Base-by-base conservation (phyloP, 441 rosid genomes). In the Biscutella laevigata region DNA sequence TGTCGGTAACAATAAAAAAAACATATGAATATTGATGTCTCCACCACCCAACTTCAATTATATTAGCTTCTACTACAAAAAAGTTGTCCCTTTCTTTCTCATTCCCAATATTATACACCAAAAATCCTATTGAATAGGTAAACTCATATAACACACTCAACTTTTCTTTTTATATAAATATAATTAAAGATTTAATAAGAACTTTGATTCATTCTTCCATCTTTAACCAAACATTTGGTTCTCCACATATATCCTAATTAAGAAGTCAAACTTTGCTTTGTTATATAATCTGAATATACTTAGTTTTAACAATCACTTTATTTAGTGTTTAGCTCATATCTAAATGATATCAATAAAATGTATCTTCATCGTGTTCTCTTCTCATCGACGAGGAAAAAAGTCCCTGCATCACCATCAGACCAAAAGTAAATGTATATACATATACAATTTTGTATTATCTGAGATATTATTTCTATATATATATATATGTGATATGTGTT, bases 1-100 rank as follows among this genome's bases (percentile, higher is more conserved):
- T 35, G 68, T 64, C 68, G 62, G 68, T 64, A 39, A 51, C 68
- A 56, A 64, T 64, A n/a, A n/a, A n/a, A 48, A 63, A 63, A 55
- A 25, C 43, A 30, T 51, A 60, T 40, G 65, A 50, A 40, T 41
- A 15, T 16, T 24, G 1, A 39, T 4, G 68, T 21, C 58, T 21
- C 41, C 13, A 46, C 62, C 30, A 64, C 63, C 58, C 57, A 64
- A 55, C 57, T 55, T 63, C 30, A 55, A 55, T 55, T 1, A 64
- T 64, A 9, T 22, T 41, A 48, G 57, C 69, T 48, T 64, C 33
- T 41, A 47, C 62, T 34, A 44, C 33, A 34, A 57, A 64, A 40
- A n/a, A n/a, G n/a, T n/a, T n/a, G 69, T 64, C 62, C 27, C n/a
- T n/a, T n/a, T n/a, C 45, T 62, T 62, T 62, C 60, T 53, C 39